Conservation (phyloP, 2,329 filamentous ascomycete genomes). For the Lachnum nothofagi region DNA sequence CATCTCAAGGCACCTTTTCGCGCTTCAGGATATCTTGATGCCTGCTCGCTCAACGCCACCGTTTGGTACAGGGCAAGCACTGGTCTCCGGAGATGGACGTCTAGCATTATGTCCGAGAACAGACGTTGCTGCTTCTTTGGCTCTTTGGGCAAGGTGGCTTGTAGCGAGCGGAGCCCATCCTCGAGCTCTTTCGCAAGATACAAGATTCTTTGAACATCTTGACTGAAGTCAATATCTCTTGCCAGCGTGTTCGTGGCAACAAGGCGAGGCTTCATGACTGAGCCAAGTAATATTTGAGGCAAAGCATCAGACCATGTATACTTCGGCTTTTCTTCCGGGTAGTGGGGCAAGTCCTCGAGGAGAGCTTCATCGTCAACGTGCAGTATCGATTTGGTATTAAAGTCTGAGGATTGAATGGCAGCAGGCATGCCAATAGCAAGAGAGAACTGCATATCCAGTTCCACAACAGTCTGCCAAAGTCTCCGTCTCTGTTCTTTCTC, state of each 20-base stretch:
- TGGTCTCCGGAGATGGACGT: slow-evolving; percentile 16
- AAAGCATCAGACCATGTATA: slow-evolving; percentile 16
- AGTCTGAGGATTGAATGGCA: slow-evolving; percentile 41
- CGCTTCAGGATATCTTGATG: slow-evolving; percentile 15
- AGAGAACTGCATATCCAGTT: slow-evolving; percentile 48
- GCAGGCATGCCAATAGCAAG: slow-evolving; percentile 48
- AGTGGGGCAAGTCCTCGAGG: slow-evolving; percentile 14
- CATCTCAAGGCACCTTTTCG: slow-evolving; percentile 14
- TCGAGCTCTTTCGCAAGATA: slow-evolving; percentile 11
- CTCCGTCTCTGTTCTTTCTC: slow-evolving; percentile 50
- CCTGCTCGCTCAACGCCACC: slow-evolving; percentile 9
- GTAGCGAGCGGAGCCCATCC: slow-evolving; percentile 8
- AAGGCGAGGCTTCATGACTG: slow-evolving; percentile 14
- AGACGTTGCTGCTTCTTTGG: slow-evolving; percentile 13
- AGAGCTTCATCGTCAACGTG: slow-evolving; percentile 34
- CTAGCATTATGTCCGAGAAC: slow-evolving; percentile 18
- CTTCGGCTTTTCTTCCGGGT: slow-evolving; percentile 10
- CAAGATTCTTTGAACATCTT: slow-evolving; percentile 1
- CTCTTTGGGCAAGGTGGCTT: slow-evolving; percentile 1
- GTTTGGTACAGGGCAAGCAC: slow-evolving; percentile 17
- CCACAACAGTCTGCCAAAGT: slow-evolving; percentile 51
- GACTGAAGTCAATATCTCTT: slow-evolving; percentile 13
- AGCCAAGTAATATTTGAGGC: slow-evolving; percentile 16
- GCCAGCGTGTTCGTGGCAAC: slow-evolving; percentile 15
- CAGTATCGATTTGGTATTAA: slow-evolving; percentile 45